phyloP scores from a whole-genome alignment of 495 filamentous ascomycete genomes.

The Tuber indicum region DNA sequence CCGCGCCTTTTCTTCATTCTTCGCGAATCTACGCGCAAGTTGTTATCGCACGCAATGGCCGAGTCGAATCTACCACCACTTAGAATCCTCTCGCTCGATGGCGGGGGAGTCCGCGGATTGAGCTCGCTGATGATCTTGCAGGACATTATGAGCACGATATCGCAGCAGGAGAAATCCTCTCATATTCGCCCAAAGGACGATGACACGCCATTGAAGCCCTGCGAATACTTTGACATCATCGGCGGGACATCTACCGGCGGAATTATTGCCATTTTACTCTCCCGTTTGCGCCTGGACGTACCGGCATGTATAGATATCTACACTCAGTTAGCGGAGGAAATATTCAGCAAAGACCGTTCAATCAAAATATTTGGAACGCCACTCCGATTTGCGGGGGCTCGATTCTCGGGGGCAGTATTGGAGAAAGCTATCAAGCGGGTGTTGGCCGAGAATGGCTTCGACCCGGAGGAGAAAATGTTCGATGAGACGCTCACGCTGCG shows the following conservation, averaged over 20 bases:
- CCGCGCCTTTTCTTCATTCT: not conserved
- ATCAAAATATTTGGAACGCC: constrained; percentile 42
- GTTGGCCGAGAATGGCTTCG: constrained; percentile 36
- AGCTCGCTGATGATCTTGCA: constrained; percentile 51
- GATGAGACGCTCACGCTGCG: constrained; percentile 19
- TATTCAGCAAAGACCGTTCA: constrained; percentile 41
- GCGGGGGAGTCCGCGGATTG: constrained; percentile 53
- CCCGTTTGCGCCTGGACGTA: constrained; percentile 29
- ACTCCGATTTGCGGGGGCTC: constrained; percentile 77
- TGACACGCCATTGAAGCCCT: constrained; percentile 50
- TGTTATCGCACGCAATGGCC: constrained; percentile 10
- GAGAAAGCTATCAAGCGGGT: constrained; percentile 73
- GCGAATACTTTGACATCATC: constrained; percentile 34
- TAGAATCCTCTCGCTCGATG: constrained; percentile 49
- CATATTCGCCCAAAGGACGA: constrained; percentile 58
- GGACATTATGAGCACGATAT: constrained; percentile 47
- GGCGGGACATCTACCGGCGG: constrained; percentile 35
- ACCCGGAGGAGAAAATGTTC: constrained; percentile 39
- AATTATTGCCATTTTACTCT: constrained; percentile 31
- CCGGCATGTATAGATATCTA: constrained; percentile 28
- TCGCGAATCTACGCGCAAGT: not conserved
- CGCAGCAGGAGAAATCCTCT: constrained; percentile 53
- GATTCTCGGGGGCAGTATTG: constrained; percentile 90
- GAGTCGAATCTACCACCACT: constrained; percentile 14
- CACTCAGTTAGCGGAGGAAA: constrained; percentile 17